phyloP scores from a whole-genome alignment of 257 asterid species.

The Henckelia pumila region DNA sequence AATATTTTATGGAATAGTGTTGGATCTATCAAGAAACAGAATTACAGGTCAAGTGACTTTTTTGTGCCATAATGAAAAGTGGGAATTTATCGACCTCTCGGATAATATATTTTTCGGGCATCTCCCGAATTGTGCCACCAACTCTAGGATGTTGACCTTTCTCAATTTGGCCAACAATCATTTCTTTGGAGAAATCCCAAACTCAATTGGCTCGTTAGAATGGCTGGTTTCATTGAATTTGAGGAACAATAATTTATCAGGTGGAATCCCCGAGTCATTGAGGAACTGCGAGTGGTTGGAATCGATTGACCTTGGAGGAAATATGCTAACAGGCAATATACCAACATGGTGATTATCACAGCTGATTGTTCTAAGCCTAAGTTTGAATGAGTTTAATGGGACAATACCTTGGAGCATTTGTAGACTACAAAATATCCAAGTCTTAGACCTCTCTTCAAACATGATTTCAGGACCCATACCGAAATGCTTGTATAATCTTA shows the following conservation, averaged over 20 bases:
- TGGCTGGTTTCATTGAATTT: too few species aligned
- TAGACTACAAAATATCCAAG: not conserved
- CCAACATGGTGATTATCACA: slow-evolving; percentile 11
- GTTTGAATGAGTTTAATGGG: too few species aligned
- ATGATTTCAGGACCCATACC: too few species aligned
- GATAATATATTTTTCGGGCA: too few species aligned
- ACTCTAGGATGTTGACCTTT: too few species aligned
- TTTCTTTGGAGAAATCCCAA: slow-evolving; percentile 16
- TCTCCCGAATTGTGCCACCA: too few species aligned
- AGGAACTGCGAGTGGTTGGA: slow-evolving; percentile 8
- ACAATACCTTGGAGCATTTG: too few species aligned
- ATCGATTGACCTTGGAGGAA: slow-evolving; percentile 12
- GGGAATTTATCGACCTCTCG: slow-evolving; percentile 5
- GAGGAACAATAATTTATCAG: too few species aligned
- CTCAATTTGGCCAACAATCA: slow-evolving; percentile 13
- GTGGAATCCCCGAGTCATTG: slow-evolving; percentile 25
- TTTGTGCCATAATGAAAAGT: not conserved
- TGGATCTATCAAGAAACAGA: not conserved
- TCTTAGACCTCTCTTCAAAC: too few species aligned
- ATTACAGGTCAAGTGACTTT: not conserved
- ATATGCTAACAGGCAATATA: too few species aligned
- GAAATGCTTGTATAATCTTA: too few species aligned
- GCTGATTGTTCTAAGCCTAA: not conserved
- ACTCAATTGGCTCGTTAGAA: slow-evolving; percentile 3
- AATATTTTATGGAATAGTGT: too few species aligned